Evolutionary conservation across 78 protist species (phyloP), one percentile per base, ranked within the genome.

Genomic region (Fonticula alba): DNA sequence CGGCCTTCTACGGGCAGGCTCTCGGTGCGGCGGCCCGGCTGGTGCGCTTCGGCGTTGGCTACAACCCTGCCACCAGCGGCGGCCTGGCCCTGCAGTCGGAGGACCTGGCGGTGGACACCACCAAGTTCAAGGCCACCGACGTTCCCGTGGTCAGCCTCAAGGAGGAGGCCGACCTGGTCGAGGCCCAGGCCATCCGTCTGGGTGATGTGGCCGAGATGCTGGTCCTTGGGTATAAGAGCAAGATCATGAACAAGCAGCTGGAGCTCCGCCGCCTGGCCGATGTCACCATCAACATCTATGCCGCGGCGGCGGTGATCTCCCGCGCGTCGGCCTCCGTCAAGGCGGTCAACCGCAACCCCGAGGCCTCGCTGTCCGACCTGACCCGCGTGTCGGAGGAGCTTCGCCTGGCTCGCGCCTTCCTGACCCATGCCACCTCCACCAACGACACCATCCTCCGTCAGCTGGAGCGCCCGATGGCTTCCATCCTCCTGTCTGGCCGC

Each of bases 241-340:
- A 6, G 41, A 53, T 65, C 52, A 33, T 65, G 26, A 26, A 65
- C 27, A 50, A 65, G 15, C 70, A 65, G 61, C 0, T 38, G 47
- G 5, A 31, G 17, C 62, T 53, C 35, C n/a, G 35, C n/a, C 70
- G 70, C 35, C 33, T 65, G 51, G 70, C 70, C n/a, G 70, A 65
- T 36, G 24, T 51, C 15, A 1, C 62, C 1, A 65, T 65, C 29
- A 62, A 65, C 3, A 31, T 65, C 31, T 65, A 38, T 15, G 59
- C 37, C 52, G 35, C 37, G 50, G 26, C 62, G 5, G 47, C 62
- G 22, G 14, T 24, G 19, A 6, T 65, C 38, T 35, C 62, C 3
- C 70, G 70, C 37, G 26, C 62, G 17, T 17, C 70, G 27, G 47
- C 52, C 7, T 17, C 62, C 50, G 33, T 17, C 11, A 41, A 24